Evolutionary conservation across 305 asterid species (phyloP), one percentile per base, ranked within the genome.

Genomic region (Vinca major): DNA sequence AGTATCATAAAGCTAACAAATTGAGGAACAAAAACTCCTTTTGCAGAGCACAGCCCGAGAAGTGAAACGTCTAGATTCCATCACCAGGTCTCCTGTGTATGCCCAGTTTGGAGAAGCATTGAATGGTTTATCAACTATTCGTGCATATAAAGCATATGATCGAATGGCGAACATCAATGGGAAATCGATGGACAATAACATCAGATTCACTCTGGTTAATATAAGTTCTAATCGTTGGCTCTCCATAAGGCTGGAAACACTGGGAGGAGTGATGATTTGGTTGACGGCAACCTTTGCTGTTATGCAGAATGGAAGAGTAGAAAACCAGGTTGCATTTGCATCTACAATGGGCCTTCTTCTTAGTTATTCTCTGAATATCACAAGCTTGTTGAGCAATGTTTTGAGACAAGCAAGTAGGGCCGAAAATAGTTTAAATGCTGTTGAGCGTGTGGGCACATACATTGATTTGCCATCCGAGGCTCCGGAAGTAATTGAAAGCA

Each of bases 41-140:
- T 11, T 40, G 74, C 85, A 91, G 97, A 89, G 92, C 82, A 91
- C 96, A n/a, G 85, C 93, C 39, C 91, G 96, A 16, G 97, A 91
- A 84, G 89, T 87, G 60, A 91, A 89, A 69, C 97, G 97, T 48
- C 82, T 91, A 71, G 96, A 91, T 81, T 87, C 97, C 48, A 66
- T 89, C 60, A 77, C 86, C 33, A 81, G 97, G 74, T 91, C 97
- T 67, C 97, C 97, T 19, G 93, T 91, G 65, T 91, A 91, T 77
- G 97, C 97, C 39, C 96, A 91, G 80, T 91, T 91, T 74, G 96
- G 97, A 40, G 97, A 91, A 80, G 96, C 92, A 40, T 79, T 91
- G 20, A 87, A 87, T 69, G 97, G 97, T 60, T 81, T 87, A 61
- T 76, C 97, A 65, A 86, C 89, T 63, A 87, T 91, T 69, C 95